Conservation (phyloP, 345 rosid species). For the Ceriops zippeliana region DNA sequence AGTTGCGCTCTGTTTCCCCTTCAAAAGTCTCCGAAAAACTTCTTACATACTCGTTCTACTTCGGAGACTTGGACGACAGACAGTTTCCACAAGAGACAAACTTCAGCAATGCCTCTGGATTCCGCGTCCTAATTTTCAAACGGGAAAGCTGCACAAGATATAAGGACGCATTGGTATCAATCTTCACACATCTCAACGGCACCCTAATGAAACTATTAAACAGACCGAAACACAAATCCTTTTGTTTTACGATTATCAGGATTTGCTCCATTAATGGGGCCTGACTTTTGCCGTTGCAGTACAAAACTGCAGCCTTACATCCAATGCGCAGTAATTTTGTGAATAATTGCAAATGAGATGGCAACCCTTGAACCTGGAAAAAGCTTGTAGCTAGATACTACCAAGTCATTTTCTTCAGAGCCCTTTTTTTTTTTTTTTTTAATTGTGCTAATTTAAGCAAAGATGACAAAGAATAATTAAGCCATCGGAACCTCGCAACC, state of each 20-base stretch:
- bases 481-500: background rate
- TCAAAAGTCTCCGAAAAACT: slow-evolving; percentile 11
- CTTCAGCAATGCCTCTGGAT: slow-evolving; percentile 63
- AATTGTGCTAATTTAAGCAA: too few relatives aligned
- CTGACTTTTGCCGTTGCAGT: too few relatives aligned
- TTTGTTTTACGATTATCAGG: too few relatives aligned
- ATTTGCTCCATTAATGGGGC: too few relatives aligned
- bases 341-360: too few relatives aligned
- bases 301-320: too few relatives aligned
- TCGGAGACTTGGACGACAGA: slow-evolving; percentile 54
- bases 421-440: too few relatives aligned
- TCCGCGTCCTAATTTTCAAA: slow-evolving; percentile 53
- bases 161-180: background rate
- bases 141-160: slow-evolving; percentile 51
- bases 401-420: too few relatives aligned
- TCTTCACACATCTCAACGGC: background rate
- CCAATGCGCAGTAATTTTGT: background rate
- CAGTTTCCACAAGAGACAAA: slow-evolving; percentile 68
- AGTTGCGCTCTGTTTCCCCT: slow-evolving; percentile 1
- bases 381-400: too few relatives aligned
- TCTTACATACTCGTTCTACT: slow-evolving; percentile 28
- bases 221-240: background rate
- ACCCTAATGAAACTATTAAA: too few relatives aligned
- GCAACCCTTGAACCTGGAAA: too few relatives aligned
- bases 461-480: too few relatives aligned